phyloP scores from a whole-genome alignment of 1,284 basidiomycete species.

The Gymnopus androsaceus region DNA sequence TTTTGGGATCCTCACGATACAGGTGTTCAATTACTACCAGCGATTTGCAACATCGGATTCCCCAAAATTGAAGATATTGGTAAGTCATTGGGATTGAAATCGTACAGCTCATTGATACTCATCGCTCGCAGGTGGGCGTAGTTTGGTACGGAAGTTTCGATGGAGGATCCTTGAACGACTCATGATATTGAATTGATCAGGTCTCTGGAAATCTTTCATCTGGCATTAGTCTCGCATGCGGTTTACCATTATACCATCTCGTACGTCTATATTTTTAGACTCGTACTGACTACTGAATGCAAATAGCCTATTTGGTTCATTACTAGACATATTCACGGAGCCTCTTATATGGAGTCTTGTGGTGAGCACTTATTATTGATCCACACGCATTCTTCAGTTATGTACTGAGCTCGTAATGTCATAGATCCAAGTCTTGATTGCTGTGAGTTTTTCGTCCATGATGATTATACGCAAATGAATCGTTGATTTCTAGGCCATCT shows the following conservation, averaged over 20 bases:
- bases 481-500: neutral
- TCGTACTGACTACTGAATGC: neutral
- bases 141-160: neutral
- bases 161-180: neutral
- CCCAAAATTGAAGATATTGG: neutral
- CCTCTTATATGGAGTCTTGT: slow-evolving; percentile 14
- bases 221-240: slow-evolving; percentile 19
- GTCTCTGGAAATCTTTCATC: neutral
- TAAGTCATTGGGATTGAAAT: neutral
- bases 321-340: slow-evolving; percentile 2
- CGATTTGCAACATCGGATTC: neutral
- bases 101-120: neutral
- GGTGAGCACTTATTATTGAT: neutral
- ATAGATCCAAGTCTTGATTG: neutral
- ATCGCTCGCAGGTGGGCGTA: neutral
- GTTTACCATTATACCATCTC: slow-evolving; percentile 19
- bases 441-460: neutral
- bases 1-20: slow-evolving; percentile 12
- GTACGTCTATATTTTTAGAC: slow-evolving; percentile 4
- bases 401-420: neutral
- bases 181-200: neutral
- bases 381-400: neutral
- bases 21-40: slow-evolving; percentile 13
- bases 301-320: slow-evolving; percentile 9
- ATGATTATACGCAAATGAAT: neutral